Base-by-base conservation (phyloP, 345 rosid species). In the Pistacia vera region DNA sequence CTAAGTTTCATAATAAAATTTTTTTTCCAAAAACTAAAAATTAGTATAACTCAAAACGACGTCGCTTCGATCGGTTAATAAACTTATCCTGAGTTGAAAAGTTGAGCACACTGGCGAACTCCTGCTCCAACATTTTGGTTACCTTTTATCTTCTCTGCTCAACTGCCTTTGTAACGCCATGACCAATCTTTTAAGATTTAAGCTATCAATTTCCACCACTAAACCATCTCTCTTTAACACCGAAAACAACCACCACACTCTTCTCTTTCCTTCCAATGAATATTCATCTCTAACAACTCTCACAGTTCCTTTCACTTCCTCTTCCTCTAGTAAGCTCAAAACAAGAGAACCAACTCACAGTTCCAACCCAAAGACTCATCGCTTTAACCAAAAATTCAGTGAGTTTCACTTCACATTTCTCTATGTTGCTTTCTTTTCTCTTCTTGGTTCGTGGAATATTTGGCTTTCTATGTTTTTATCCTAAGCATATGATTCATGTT, bases 221-320 rank as follows among this genome's bases (percentile, higher is more conserved):
- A 73, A 84, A 46, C 66, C 75, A 41, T 55, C 78, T 16, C 65
- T 72, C 68, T 62, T 68, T n/a, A 72, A 77, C 70, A 10, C 46
- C 46, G 46, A 61, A 36, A 71, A 71, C 52, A 71, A 76, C 66
- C 5, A 49, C 57, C 68, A 64, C 59, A 7, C 81, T 71, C 49
- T 69, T 41, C 72, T 83, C 60, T 80, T 74, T 75, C 73, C 85
- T 65, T 79, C 72, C 16, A 58, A 70, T 73, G 86, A 83, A 16
- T 83, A 77, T 5, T 77, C 73, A 41, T 6, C 73, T 35, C 54
- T 81, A 11, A 64, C 49, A 41, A 73, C 75, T 11, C 49, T 77
- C 68, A 81, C 64, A 79, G 12, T 20, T 59, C 77, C 68, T 51
- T 20, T 70, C 68, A 2, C 69, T 25, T 71, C 80, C 78, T 70